Percentiles rank a stretch among this genome's conserved stretches.
Conservation (phyloP, 495 filamentous ascomycete species). For the Xylaria flabelliformis region DNA sequence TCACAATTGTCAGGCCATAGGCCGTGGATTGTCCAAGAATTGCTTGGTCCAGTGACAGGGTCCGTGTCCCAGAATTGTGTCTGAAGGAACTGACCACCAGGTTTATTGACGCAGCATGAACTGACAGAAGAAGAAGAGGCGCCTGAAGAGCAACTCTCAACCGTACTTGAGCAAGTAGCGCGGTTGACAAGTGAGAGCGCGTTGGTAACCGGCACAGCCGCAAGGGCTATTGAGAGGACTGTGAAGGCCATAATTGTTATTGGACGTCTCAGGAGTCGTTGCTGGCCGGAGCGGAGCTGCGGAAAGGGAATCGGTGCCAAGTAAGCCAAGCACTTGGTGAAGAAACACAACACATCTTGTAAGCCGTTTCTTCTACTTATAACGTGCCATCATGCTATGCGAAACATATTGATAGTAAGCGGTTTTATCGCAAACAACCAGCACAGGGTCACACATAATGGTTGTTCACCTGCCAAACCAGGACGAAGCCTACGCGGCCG, state of each 20-base stretch:
- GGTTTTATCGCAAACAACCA: not conserved
- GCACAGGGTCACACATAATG: not conserved
- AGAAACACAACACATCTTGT: conserved; percentile 1
- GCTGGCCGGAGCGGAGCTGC: not conserved
- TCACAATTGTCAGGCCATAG: conserved; percentile 84
- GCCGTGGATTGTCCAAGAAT: conserved; percentile 85
- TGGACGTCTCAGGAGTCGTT: not conserved
- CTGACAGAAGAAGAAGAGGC: conserved; percentile 40
- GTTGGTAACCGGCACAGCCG: conserved; percentile 10
- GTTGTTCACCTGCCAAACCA: conserved; percentile 23
- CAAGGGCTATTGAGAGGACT: conserved; percentile 19
- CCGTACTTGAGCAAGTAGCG: conserved; percentile 21
- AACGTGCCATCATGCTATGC: not conserved
- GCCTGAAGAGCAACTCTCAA: conserved; percentile 27
- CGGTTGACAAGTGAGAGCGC: conserved; percentile 6
- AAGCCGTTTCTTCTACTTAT: conserved; percentile 6
- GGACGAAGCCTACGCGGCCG: conserved; percentile 8
- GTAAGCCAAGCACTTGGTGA: conserved; percentile 1
- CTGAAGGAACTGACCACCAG: conserved; percentile 74
- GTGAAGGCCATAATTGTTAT: not conserved
- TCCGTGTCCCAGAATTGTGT: conserved; percentile 87
- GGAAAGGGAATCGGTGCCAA: conserved; percentile 15
- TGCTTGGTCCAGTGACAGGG: conserved; percentile 70
- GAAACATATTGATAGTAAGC: not conserved
- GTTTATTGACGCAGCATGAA: conserved; percentile 79